Evolutionary conservation across 108 stramenopile species (phyloP).

Genomic region (Hondaea fermentalgiana): DNA sequence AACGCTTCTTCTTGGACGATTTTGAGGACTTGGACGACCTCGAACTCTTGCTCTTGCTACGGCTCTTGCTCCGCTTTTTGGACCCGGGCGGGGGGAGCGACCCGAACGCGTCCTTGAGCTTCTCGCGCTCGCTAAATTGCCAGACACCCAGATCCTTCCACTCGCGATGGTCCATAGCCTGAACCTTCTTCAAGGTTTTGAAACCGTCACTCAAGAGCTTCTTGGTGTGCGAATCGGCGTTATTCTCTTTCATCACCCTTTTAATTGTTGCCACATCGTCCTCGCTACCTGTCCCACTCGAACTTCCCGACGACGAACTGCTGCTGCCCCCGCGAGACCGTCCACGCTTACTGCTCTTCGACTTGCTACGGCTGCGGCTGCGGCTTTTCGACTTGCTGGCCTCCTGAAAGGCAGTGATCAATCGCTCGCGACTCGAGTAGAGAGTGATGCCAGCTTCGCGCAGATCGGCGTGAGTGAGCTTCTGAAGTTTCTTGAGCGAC

Average conservation of each 20-base stretch:
- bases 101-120: background rate
- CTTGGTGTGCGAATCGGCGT: background rate
- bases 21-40: background rate
- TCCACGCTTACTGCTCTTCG: background rate
- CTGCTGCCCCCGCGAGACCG: background rate
- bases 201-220: background rate
- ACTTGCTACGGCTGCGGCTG: constrained; percentile 5
- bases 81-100: background rate
- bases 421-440: background rate
- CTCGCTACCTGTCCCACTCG: background rate
- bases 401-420: background rate
- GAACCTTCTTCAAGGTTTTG: background rate
- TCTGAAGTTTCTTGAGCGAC: background rate
- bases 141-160: background rate
- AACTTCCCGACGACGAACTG: background rate
- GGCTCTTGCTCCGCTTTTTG: background rate
- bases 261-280: background rate
- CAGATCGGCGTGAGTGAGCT: background rate
- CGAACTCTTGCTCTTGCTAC: background rate
- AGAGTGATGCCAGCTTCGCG: background rate
- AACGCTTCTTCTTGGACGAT: background rate
- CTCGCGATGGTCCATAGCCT: background rate
- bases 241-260: background rate
- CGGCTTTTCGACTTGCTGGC: background rate
- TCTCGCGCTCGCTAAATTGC: background rate